These are phyloP conservation scores for Passiflora organensis DNA, from an alignment of 345 rosid genomes.

Conservation along the genomic window DNA sequence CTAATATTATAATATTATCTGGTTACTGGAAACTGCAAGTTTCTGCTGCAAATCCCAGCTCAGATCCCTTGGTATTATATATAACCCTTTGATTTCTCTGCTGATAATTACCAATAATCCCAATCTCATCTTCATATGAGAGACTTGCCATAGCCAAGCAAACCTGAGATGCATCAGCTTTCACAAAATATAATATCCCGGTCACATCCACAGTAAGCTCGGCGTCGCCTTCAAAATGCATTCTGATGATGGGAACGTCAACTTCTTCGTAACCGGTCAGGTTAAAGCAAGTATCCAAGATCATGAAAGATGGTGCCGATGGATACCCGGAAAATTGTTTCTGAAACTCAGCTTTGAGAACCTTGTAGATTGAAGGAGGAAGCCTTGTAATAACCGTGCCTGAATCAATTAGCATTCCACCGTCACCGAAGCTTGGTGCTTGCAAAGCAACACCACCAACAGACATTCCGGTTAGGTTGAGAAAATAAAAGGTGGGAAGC, in stretches of 20 bases:
- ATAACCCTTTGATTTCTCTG: slow-evolving; percentile 82
- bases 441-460: slow-evolving; percentile 53
- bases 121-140: slow-evolving; percentile 51
- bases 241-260: slow-evolving; percentile 52
- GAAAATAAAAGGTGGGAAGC: slow-evolving; percentile 64
- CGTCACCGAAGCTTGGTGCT: slow-evolving; percentile 36
- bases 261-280: slow-evolving; percentile 63
- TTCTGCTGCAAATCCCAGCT: slow-evolving; percentile 70
- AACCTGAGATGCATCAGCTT: slow-evolving; percentile 67
- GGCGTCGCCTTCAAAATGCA: slow-evolving; percentile 55
- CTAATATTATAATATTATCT: neutral
- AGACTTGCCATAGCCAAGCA: slow-evolving; percentile 90
- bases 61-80: slow-evolving; percentile 62
- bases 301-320: slow-evolving; percentile 59
- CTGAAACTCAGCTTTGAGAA: slow-evolving; percentile 59
- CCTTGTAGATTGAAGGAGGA: slow-evolving; percentile 71
- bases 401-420: slow-evolving; percentile 62
- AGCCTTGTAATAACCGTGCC: slow-evolving; percentile 82
- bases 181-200: slow-evolving; percentile 72
- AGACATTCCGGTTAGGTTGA: slow-evolving; percentile 63
- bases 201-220: slow-evolving; percentile 54
- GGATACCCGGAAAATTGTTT: slow-evolving; percentile 65
- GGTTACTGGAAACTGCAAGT: slow-evolving; percentile 52
- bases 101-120: slow-evolving; percentile 76
- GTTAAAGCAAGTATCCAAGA: slow-evolving; percentile 83